A percentile compares a stretch with the other conserved stretches of the same genome.
phyloP scores from a whole-genome alignment of 108 stramenopile genomes.

The Mayamaea pseudoterrestris region DNA sequence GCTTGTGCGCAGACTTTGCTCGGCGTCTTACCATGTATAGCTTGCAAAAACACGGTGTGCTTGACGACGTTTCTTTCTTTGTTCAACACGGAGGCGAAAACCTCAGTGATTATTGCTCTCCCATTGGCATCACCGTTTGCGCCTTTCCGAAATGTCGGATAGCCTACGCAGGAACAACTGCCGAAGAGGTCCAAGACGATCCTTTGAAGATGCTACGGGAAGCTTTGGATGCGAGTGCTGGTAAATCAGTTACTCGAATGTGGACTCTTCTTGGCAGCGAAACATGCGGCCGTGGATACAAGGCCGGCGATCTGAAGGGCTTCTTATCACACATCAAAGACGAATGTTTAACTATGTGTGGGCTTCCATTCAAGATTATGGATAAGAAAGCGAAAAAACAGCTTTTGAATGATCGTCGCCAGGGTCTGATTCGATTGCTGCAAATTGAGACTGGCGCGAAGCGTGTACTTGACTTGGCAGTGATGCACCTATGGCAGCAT shows the following conservation, averaged over 20 bases:
- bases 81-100: constrained; percentile 6
- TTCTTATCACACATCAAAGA: constrained; percentile 23
- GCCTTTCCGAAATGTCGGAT: constrained; percentile 4
- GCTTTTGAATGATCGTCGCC: constrained; percentile 18
- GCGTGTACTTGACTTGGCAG: constrained; percentile 19
- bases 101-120: constrained; percentile 14
- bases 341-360: constrained; percentile 22
- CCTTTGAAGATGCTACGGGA: constrained; percentile 21
- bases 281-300: constrained; percentile 16
- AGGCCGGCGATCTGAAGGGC: constrained; percentile 14
- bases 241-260: constrained; percentile 16
- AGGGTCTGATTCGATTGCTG: constrained; percentile 7
- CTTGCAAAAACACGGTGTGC: constrained; percentile 17
- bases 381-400: constrained; percentile 41
- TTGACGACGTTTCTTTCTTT: constrained; percentile 11
- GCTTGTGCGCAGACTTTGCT: constrained; percentile 27
- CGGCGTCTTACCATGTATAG: constrained; percentile 29
- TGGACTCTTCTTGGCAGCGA: constrained; percentile 24
- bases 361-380: constrained; percentile 30
- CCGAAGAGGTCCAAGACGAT: too few species aligned
- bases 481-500: constrained; percentile 32
- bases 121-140: constrained; percentile 8
- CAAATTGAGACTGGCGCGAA: constrained; percentile 5
- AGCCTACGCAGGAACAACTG: not conserved
- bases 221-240: constrained; percentile 14